phyloP scores from a whole-genome alignment of 2,329 filamentous ascomycete species.

The Xylaria hypoxylon region DNA sequence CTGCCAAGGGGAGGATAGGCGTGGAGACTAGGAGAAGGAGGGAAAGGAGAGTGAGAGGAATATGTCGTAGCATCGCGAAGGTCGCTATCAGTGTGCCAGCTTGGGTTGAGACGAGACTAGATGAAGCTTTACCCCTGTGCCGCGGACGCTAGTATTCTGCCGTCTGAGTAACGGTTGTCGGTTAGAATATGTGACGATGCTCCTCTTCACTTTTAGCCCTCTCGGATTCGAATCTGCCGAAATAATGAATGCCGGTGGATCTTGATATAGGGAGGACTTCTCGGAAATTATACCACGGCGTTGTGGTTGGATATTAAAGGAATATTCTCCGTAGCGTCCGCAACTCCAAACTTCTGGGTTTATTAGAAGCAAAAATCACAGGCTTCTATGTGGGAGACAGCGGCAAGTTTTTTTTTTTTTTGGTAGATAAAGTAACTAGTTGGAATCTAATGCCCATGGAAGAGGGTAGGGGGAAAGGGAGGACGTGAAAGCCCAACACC shows the following conservation, averaged over 20 bases:
- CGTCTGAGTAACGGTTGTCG: neutral
- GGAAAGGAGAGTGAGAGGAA: conserved; percentile 7
- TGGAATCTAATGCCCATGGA: neutral
- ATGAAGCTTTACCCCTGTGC: neutral
- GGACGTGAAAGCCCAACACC: neutral
- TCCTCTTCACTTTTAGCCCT: neutral
- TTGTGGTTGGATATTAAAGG: conserved; percentile 1
- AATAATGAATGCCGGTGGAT: neutral
- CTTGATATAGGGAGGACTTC: conserved; percentile 3
- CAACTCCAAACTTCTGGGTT: conserved; percentile 6
- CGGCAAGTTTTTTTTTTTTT: neutral
- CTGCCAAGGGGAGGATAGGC: conserved; percentile 9
- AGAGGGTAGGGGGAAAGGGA: neutral
- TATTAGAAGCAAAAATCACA: neutral
- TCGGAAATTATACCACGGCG: conserved; percentile 3
- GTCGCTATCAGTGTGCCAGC: neutral
- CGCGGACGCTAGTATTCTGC: neutral
- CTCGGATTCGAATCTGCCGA: neutral
- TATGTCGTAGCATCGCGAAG: conserved; percentile 16
- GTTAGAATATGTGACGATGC: neutral
- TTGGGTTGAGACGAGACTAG: neutral
- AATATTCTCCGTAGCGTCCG: neutral
- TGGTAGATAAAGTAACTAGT: neutral
- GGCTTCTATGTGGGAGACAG: neutral
- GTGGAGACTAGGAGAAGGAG: conserved; percentile 8